Evolutionary conservation across 805 yeast genomes (phyloP), one percentile per base, ranked within the genome.

Genomic region (Schwanniomyces sp.): DNA sequence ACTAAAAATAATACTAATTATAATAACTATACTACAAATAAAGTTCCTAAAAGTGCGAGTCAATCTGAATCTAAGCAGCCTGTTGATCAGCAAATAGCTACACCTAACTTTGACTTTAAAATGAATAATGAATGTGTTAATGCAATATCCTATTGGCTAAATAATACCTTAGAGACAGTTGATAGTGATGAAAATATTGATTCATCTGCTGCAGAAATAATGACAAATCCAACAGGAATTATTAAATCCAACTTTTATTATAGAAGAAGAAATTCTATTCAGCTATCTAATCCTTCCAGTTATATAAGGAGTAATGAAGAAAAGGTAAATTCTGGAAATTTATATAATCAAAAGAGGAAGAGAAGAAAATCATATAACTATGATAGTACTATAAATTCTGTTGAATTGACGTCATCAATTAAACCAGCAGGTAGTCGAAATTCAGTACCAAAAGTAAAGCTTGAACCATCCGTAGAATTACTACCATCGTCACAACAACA

Each of bases 41-140:
- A 43, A 32, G 36, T 27, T 9, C 40, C 24, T 11, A 45, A 46
- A 34, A 34, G 16, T 43, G 38, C 14, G 11, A 18, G n/a, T 32
- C 45, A 32, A 29, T 21, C 34, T 30, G 16, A 38, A 17, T 32
- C 36, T 12, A 32, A 16, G 21, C 29, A 14, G 26, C 34, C 46
- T 28, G 32, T 48, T 25, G 14, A 42, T 14, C 32, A 21, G 24
- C 29, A 45, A 37, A 32, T 45, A 34, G 29, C 30, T 10, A 49
- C 50, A 2, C 50, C 55, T 3, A 46, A 53, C 29, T 54, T 56
- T 41, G 59, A 62, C 44, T 59, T 62, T 41, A 59, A 57, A 34
- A 66, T 70, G 69, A 70, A 70, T 49, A 71, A 70, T 47, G 75
- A 71, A 50, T 70, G 75, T 50, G 64, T 66, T 45, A 63, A 65